Evolutionary conservation across 1,284 basidiomycete species (phyloP).

Genomic region (Boletus semigastroideus): DNA sequence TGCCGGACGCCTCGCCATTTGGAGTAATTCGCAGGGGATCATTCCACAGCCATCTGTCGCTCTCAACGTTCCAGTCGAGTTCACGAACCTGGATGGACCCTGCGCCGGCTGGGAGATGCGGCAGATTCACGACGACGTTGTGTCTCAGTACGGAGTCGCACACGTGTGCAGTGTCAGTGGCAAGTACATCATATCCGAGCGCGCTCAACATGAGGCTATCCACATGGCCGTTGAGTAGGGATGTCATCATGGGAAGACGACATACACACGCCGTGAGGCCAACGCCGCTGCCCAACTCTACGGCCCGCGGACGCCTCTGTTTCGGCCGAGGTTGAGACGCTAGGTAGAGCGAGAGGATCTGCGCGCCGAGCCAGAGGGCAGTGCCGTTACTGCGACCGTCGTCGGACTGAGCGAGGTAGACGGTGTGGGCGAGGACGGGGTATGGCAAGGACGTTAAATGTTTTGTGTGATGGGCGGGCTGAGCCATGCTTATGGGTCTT

Average conservation of each 20-base stretch:
- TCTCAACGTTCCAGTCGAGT: conserved; percentile 49
- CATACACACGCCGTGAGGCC: conserved; percentile 72
- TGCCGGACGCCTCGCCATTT: background rate
- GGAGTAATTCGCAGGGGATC: conserved; percentile 28
- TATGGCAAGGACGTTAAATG: conserved; percentile 54
- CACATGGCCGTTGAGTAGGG: conserved; percentile 1
- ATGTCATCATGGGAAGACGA: conserved; percentile 8
- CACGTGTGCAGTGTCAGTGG: conserved; percentile 77
- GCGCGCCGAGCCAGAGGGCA: conserved; percentile 85
- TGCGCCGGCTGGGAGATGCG: conserved; percentile 46
- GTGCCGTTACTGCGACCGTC: conserved; percentile 75
- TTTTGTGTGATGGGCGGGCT: conserved; percentile 68
- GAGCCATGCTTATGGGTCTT: conserved; percentile 1
- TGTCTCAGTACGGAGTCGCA: conserved; percentile 62
- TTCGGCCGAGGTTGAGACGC: conserved; percentile 29
- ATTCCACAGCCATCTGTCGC: conserved; percentile 36
- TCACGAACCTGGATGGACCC: conserved; percentile 42
- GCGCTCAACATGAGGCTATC: conserved; percentile 64
- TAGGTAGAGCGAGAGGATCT: conserved; percentile 71
- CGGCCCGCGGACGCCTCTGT: conserved; percentile 41
- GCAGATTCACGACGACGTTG: conserved; percentile 61
- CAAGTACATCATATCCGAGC: conserved; percentile 74
- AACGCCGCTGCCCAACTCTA: conserved; percentile 84
- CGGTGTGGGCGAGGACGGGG: conserved; percentile 41
- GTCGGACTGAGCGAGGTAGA: conserved; percentile 55